Base-by-base conservation (phyloP, 2,329 filamentous ascomycete genomes). In the Fusarium sp. region DNA sequence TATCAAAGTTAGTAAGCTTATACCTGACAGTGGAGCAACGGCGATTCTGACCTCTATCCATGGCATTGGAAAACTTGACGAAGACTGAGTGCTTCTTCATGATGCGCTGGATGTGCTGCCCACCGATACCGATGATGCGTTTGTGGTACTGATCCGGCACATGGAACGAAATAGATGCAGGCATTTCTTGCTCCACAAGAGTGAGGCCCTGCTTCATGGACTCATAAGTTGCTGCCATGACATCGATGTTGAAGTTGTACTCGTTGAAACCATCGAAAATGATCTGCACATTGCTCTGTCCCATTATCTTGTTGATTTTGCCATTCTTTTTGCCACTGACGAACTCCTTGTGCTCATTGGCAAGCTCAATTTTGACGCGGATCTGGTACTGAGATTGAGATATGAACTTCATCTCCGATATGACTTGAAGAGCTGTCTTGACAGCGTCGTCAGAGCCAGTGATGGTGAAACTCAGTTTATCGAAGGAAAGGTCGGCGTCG, bases 291-390 rank as follows among this genome's bases (percentile, higher is more conserved):
- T 97, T 98, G 87, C 95, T 98, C 83, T 98, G 95, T 30, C 95
- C 96, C 96, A 99, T 99, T 79, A 99, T 99, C 87, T 99, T 99
- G 88, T 99, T 99, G 83, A 99, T 99, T 86, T 99, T 99, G 83
- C 96, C 96, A 78, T 99, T 99, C 87, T 99, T 99, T 88, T 99
- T 99, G 76, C 96, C 96, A 77, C 95, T 98, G 64, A 99, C 96
- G 81, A 99, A 99, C 80, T 99, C 96, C 83, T 99, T 99, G 86
- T 99, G 96, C 85, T 99, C 96, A 79, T 98, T 98, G 79, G 96
- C 96, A 63, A 99, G 91, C 85, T 99, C 96, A 71, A 99, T 97
- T 86, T 98, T 98, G 80, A 99, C 95, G 63, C 95, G 91, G 81
- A 99, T 97, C 81, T 97, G 95, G 79, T 97, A 97, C 75, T 94